Conservation (phyloP, 2,329 filamentous ascomycete genomes). For the Dendrostoma leiphaemia region DNA sequence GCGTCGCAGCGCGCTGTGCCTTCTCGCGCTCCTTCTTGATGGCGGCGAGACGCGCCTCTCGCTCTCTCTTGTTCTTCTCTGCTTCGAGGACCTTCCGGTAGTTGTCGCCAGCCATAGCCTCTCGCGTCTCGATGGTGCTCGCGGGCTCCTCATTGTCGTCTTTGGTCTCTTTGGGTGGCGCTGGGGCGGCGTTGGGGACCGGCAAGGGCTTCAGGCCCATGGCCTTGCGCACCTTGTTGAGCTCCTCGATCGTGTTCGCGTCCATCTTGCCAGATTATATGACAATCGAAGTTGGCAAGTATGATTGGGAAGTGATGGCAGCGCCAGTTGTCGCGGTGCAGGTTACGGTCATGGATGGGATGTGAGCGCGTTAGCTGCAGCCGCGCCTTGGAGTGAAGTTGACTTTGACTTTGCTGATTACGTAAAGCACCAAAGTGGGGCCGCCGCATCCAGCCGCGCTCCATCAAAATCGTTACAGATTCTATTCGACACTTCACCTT, state of each 20-base stretch:
- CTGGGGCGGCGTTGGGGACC: constrained; percentile 63
- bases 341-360: neutral
- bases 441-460: neutral
- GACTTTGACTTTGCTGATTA: neutral
- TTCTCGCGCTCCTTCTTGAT: constrained; percentile 86
- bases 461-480: constrained; percentile 27
- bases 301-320: neutral
- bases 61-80: constrained; percentile 73
- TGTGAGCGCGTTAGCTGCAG: neutral
- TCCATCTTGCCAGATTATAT: constrained; percentile 50
- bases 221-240: constrained; percentile 85
- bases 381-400: neutral
- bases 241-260: constrained; percentile 81
- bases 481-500: constrained; percentile 31
- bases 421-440: neutral
- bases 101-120: constrained; percentile 72
- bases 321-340: neutral
- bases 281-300: neutral
- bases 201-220: constrained; percentile 89
- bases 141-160: constrained; percentile 66
- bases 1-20: constrained; percentile 69
- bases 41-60: constrained; percentile 76
- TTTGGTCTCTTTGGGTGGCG: constrained; percentile 36
- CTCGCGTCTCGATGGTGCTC: constrained; percentile 81
- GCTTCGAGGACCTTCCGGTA: constrained; percentile 65